Evolutionary conservation across 441 rosid genomes (phyloP).

Genomic region (Kokia cookei): DNA sequence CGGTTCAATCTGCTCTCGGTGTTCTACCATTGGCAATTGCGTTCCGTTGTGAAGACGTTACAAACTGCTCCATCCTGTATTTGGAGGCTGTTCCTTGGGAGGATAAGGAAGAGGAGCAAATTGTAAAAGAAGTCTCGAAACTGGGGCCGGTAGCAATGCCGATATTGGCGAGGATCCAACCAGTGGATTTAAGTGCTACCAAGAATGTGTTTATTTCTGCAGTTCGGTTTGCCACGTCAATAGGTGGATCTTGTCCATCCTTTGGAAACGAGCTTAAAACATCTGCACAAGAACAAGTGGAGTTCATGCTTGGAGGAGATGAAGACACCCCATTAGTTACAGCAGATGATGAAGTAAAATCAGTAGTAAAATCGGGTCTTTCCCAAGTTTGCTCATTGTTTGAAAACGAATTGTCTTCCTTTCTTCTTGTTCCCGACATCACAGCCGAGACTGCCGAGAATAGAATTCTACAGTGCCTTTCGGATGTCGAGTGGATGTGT

Average conservation of each 20-base stretch:
- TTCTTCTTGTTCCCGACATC: conserved; percentile 32
- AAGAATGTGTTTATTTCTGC: conserved; percentile 71
- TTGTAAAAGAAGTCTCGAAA: conserved; percentile 29
- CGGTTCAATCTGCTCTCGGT: conserved; percentile 40
- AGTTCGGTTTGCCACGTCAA: conserved; percentile 64
- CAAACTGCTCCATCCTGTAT: conserved; percentile 38
- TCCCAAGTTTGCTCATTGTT: conserved; percentile 43
- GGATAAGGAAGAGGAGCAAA: conserved; percentile 47
- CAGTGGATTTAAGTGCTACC: conserved; percentile 40
- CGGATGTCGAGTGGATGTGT: conserved; percentile 72
- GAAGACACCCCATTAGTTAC: conserved; percentile 47
- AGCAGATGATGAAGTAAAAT: conserved; percentile 62
- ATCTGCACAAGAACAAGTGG: conserved; percentile 88
- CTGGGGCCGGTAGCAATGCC: conserved; percentile 49
- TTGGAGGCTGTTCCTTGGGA: conserved; percentile 54
- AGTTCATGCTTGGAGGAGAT: conserved; percentile 76
- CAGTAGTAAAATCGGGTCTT: conserved; percentile 49
- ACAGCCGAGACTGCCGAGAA: conserved; percentile 27
- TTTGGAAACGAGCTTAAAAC: conserved; percentile 63
- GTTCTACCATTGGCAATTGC: conserved; percentile 36
- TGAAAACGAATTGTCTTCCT: conserved; percentile 37
- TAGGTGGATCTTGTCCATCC: conserved; percentile 45
- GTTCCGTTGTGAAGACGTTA: conserved; percentile 36
- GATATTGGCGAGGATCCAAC: conserved; percentile 41
- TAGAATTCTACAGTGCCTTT: conserved; percentile 30